Base-by-base conservation (phyloP, 352 stramenopile genomes). In the Phytopythium ostracodes region DNA sequence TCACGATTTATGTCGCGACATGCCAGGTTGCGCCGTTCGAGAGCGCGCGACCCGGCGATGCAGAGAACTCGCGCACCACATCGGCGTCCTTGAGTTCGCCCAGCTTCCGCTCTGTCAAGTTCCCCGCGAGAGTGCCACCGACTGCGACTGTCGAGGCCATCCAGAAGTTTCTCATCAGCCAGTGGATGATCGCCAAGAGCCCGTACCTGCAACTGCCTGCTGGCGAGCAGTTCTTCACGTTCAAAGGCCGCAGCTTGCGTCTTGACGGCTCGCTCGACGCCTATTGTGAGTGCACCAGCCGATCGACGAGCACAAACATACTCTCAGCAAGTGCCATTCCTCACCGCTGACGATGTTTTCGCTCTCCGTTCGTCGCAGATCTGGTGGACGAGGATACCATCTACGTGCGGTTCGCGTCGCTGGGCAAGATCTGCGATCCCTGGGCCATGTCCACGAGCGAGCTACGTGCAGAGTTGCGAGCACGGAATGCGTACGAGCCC, bases 371-470 rank as follows among this genome's bases (percentile, higher is more conserved):
- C 9, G 1, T 52, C 10, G 29, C 60, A 92, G 83, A 89, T 52
- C 81, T 92, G 20, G 51, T 75, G 22, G 63, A 86, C 58, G 77
- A 89, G 35, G 83, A 92, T 63, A 89, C 79, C 4, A 82, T 92
- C 38, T 91, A 88, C 55, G 55, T 92, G 24, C 73, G 83, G 5
- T 89, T 92, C 38, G 61, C 73, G 25, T 89, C 75, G 5, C 56
- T 91, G 33, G 83, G 83, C 8, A 83, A 79, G 52, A 77, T 92
- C 36, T 80, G 69, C 29, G 81, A 89, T 44, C 79, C 83, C 12
- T 92, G 79, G 73, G 83, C 81, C 8, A 89, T 92, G 81, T 89
- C 81, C 20, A 89, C 81, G 17, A 92, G 81, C 56, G 83, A 92
- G 35, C 64, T 92, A 11, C 77, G 81, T 1, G 50, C 72, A 11